Evolutionary conservation across 176 grass and related monocot genomes (phyloP).

Genomic region (Avena insularis): DNA sequence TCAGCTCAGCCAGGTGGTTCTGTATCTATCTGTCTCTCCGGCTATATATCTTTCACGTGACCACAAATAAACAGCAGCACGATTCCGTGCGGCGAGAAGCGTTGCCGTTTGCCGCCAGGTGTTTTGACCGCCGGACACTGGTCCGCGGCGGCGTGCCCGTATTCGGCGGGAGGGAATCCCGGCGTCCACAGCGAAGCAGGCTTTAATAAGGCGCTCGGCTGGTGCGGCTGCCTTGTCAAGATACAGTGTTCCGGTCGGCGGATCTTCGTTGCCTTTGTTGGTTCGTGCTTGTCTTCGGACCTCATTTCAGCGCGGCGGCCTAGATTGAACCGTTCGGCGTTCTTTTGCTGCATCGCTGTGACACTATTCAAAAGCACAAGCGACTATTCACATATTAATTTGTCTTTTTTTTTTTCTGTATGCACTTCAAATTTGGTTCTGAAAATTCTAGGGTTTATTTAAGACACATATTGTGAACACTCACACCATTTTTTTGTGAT

Average conservation of each 20-base stretch:
- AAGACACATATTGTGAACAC: too few species aligned
- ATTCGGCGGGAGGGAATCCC: not conserved
- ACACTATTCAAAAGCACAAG: too few species aligned
- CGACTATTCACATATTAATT: too few species aligned
- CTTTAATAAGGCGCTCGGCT: not conserved
- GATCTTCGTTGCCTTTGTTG: not conserved
- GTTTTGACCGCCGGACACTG: not conserved
- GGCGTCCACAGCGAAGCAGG: not conserved
- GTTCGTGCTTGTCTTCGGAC: too few species aligned
- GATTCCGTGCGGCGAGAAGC: not conserved
- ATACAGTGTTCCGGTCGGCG: not conserved
- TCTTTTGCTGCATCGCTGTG: too few species aligned
- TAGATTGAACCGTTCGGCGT: too few species aligned
- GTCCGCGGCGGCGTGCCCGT: not conserved
- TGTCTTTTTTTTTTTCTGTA: too few species aligned
- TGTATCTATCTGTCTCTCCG: not conserved
- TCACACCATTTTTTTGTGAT: too few species aligned
- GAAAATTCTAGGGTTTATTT: too few species aligned
- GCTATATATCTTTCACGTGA: slow-evolving; percentile 44
- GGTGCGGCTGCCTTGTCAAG: not conserved
- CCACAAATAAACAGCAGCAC: not conserved
- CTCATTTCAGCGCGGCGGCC: too few species aligned
- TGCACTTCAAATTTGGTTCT: too few species aligned
- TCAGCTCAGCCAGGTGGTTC: slow-evolving; percentile 7
- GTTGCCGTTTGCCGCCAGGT: not conserved